A percentile compares a stretch with the other conserved stretches of the same genome.
These are phyloP conservation scores for Samsoniella hepiali DNA, from an alignment of 2,329 filamentous ascomycete species.

Conservation along the genomic window DNA sequence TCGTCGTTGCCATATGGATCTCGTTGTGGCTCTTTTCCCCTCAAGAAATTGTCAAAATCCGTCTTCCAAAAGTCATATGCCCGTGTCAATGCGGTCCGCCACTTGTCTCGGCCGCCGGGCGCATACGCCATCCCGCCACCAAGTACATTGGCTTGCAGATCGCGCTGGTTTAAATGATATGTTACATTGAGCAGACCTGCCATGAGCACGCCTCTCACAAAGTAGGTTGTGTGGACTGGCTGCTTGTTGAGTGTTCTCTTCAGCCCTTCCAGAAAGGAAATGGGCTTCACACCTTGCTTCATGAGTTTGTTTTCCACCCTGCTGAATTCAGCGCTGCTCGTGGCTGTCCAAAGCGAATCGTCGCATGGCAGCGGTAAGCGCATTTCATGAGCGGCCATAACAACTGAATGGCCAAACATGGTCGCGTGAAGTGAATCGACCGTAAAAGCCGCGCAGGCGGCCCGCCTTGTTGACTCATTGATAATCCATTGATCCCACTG, in stretches of 20 bases:
- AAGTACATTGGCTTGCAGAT: conserved; percentile 85
- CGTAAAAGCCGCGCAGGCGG: conserved; percentile 90
- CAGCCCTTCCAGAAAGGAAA: conserved; percentile 84
- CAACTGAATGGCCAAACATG: conserved; percentile 95
- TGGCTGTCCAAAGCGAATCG: conserved; percentile 87
- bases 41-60: conserved; percentile 81
- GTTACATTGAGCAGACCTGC: conserved; percentile 87
- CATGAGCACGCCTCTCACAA: conserved; percentile 91
- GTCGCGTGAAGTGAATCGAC: conserved; percentile 95
- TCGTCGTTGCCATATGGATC: conserved; percentile 55
- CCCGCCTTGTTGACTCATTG: conserved; percentile 83
- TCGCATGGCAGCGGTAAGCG: conserved; percentile 87
- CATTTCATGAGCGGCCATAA: conserved; percentile 97
- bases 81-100: conserved; percentile 78
- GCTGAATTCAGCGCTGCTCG: conserved; percentile 80
- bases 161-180: conserved; percentile 97
- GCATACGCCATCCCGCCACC: conserved; percentile 69
- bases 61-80: conserved; percentile 93
- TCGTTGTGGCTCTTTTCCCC: conserved; percentile 51
- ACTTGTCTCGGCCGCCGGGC: conserved; percentile 84
- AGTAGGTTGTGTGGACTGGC: conserved; percentile 84
- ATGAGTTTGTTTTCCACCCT: conserved; percentile 77
- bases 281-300: conserved; percentile 77
- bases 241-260: conserved; percentile 86
- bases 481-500: conserved; percentile 97